Evolutionary conservation across 768 basidiomycete genomes (phyloP).

Genomic region (Lyophyllum decastes): DNA sequence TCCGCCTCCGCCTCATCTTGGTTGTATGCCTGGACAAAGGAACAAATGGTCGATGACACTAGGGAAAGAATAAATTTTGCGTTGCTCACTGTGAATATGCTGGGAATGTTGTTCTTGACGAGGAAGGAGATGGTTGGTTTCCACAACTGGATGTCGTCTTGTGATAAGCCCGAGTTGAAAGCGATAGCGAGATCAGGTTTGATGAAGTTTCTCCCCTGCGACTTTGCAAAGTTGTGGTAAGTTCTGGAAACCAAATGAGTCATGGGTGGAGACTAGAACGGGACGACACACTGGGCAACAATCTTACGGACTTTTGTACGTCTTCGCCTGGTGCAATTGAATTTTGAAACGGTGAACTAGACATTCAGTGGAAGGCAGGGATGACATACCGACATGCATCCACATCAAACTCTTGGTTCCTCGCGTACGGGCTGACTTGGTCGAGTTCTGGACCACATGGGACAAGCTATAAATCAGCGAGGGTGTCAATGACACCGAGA

Average conservation of each 20-base stretch:
- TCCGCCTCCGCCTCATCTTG: slow-evolving; percentile 30
- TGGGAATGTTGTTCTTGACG: slow-evolving; percentile 26
- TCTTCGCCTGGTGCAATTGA: slow-evolving; percentile 20
- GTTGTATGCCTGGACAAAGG: slow-evolving; percentile 30
- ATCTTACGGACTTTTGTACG: slow-evolving; percentile 27
- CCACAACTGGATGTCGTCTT: slow-evolving; percentile 24
- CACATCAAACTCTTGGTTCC: slow-evolving; percentile 19
- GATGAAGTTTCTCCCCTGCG: slow-evolving; percentile 16
- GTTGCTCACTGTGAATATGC: slow-evolving; percentile 32
- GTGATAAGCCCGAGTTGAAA: slow-evolving; percentile 34
- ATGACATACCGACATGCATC: slow-evolving; percentile 31
- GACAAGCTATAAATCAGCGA: slow-evolving; percentile 1
- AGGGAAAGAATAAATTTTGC: neutral
- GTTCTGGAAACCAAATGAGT: slow-evolving; percentile 18
- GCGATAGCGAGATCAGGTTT: slow-evolving; percentile 36
- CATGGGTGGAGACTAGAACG: neutral
- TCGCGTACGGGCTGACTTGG: neutral
- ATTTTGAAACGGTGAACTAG: neutral
- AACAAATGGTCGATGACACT: neutral
- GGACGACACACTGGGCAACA: slow-evolving; percentile 23
- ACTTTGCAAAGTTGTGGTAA: slow-evolving; percentile 28
- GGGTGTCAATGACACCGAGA: neutral
- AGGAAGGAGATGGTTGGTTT: slow-evolving; percentile 25
- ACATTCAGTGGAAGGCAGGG: no score
- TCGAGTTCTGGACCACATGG: slow-evolving; percentile 9